Evolutionary conservation across 208 protist genomes (phyloP).

Genomic region (Wallacemonas rigidus): DNA sequence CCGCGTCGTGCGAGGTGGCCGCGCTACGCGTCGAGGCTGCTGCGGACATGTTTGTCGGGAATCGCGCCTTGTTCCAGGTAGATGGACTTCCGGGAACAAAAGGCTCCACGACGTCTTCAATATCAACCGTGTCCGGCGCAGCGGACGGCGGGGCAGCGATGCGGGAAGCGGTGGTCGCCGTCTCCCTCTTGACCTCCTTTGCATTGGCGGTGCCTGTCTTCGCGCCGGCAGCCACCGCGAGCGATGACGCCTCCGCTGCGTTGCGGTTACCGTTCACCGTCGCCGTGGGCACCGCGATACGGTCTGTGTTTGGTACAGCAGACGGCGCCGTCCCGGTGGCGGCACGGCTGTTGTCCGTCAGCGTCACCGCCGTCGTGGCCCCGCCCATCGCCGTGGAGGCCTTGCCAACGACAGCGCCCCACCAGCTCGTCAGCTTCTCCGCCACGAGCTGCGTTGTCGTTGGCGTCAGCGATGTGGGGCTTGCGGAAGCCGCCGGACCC

Average conservation of each 20-base stretch:
- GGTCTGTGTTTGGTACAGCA: no score
- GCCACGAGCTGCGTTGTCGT: neutral
- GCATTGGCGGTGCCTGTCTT: neutral
- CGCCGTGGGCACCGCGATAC: no score
- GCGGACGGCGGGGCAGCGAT: neutral
- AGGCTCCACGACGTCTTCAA: slow-evolving; percentile 6
- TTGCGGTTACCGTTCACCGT: neutral
- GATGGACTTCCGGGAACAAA: slow-evolving; percentile 17
- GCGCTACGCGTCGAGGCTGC: neutral
- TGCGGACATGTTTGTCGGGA: slow-evolving; percentile 11
- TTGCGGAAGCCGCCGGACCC: no score
- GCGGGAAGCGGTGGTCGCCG: neutral
- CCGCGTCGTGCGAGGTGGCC: neutral
- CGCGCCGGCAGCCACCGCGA: neutral
- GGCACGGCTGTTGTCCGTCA: neutral
- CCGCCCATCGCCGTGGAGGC: neutral
- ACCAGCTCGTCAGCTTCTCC: slow-evolving; percentile 4
- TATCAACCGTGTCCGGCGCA: neutral
- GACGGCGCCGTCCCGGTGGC: no score
- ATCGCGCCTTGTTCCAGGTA: slow-evolving; percentile 14
- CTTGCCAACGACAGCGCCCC: slow-evolving; percentile 6
- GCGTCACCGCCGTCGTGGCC: slow-evolving; percentile 1
- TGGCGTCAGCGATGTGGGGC: no score
- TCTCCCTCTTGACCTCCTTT: no score
- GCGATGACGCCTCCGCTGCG: no score